A percentile compares a stretch with the other conserved stretches of the same genome.
Evolutionary conservation across 2,329 filamentous ascomycete genomes (phyloP).

Genomic region (Aureobasidium musti): DNA sequence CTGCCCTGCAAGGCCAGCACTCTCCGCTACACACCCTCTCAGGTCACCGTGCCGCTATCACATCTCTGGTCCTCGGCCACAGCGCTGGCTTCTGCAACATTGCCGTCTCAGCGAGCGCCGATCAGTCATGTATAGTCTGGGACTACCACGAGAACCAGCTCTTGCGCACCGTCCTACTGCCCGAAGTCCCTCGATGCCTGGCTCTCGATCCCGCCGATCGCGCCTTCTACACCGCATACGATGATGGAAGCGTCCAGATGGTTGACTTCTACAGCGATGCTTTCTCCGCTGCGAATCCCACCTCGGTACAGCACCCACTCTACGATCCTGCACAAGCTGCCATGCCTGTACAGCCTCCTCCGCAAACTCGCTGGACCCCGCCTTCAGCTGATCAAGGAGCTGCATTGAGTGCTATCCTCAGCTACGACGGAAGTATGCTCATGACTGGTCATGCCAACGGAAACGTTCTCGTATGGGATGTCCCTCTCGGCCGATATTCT

Average conservation of each 20-base stretch:
- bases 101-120: constrained; percentile 78
- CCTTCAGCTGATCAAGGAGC: constrained; percentile 59
- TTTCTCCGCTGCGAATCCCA: constrained; percentile 46
- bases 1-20: constrained; percentile 55
- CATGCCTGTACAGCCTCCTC: constrained; percentile 51
- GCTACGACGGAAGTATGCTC: constrained; percentile 78
- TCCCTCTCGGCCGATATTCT: constrained; percentile 68
- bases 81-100: constrained; percentile 74
- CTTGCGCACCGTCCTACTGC: constrained; percentile 79
- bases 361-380: constrained; percentile 41
- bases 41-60: constrained; percentile 74
- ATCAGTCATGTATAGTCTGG: constrained; percentile 91
- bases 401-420: constrained; percentile 68
- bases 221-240: constrained; percentile 77
- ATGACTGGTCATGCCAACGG: constrained; percentile 81
- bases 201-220: constrained; percentile 80
- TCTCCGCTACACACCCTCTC: constrained; percentile 77
- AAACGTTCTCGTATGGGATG: constrained; percentile 77
- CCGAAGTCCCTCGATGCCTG: constrained; percentile 69
- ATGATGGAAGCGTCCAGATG: constrained; percentile 77
- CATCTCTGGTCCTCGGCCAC: constrained; percentile 62
- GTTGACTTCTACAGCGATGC: constrained; percentile 64
- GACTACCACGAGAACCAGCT: constrained; percentile 79
- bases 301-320: constrained; percentile 43
- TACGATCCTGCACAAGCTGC: constrained; percentile 59